Conservation (phyloP, 495 filamentous ascomycete species). For the Aspergillus sclerotiicarbonarius region DNA sequence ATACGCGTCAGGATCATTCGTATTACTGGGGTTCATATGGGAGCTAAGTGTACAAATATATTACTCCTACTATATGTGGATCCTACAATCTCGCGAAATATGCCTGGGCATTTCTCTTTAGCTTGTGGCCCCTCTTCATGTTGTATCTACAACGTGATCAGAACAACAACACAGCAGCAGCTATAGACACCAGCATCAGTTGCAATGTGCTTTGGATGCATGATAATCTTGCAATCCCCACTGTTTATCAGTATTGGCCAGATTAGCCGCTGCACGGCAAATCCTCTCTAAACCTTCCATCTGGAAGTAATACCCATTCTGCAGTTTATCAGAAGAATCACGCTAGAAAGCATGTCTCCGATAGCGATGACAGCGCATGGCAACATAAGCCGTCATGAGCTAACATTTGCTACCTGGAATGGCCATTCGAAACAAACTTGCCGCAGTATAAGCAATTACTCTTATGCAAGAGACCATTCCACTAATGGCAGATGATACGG, state of each 20-base stretch:
- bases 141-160: slow-evolving; percentile 32
- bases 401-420: not conserved
- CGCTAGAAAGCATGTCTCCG: too few relatives aligned
- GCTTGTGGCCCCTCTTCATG: slow-evolving; percentile 38
- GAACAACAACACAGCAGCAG: slow-evolving; percentile 24
- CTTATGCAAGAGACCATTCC: not conserved
- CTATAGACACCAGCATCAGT: not conserved
- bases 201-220: slow-evolving; percentile 23
- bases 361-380: not conserved
- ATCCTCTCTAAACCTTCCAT: slow-evolving; percentile 18
- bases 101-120: slow-evolving; percentile 45
- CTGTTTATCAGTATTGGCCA: slow-evolving; percentile 25
- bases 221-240: slow-evolving; percentile 34
- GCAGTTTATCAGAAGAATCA: not conserved
- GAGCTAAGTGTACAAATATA: slow-evolving; percentile 30
- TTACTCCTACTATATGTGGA: slow-evolving; percentile 29
- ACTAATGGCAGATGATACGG: not conserved
- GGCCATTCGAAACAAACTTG: slow-evolving; percentile 10
- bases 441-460: not conserved
- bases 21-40: slow-evolving; percentile 44
- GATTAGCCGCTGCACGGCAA: slow-evolving; percentile 33
- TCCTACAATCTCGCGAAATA: slow-evolving; percentile 43
- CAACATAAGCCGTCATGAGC: not conserved
- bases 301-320: not conserved
- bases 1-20: slow-evolving; percentile 43